A percentile compares a stretch with the other conserved stretches of the same genome.
Evolutionary conservation across 2,329 filamentous ascomycete genomes (phyloP).

Genomic region (Clarireedia homoeocarpa): DNA sequence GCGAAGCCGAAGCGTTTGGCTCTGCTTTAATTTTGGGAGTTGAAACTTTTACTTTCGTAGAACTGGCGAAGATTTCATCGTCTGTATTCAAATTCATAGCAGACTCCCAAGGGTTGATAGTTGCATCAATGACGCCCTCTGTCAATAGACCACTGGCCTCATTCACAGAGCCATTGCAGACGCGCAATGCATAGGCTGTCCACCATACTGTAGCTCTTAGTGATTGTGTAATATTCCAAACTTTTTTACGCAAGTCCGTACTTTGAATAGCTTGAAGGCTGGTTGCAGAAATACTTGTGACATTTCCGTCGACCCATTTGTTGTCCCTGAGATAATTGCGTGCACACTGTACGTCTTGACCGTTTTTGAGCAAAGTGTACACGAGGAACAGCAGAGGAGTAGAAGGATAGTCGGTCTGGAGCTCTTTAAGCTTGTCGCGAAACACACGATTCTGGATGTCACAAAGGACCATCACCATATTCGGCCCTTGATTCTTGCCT

Average conservation of each 20-base stretch:
- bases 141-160: neutral
- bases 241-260: neutral
- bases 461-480: neutral
- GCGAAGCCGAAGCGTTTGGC: too few relatives aligned
- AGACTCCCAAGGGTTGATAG: neutral
- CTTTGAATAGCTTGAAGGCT: neutral
- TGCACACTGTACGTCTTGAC: neutral
- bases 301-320: too few relatives aligned
- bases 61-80: neutral
- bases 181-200: neutral
- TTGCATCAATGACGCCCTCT: neutral
- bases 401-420: neutral
- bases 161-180: neutral
- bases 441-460: neutral
- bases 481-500: neutral
- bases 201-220: neutral
- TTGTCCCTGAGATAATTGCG: neutral
- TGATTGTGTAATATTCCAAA: neutral
- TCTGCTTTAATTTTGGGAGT: too few relatives aligned
- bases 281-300: neutral
- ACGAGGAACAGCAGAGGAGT: neutral
- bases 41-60: too few relatives aligned
- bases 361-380: neutral
- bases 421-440: neutral
- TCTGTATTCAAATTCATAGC: neutral